Evolutionary conservation across 345 rosid species (phyloP).

Genomic region (Acer saccharum): DNA sequence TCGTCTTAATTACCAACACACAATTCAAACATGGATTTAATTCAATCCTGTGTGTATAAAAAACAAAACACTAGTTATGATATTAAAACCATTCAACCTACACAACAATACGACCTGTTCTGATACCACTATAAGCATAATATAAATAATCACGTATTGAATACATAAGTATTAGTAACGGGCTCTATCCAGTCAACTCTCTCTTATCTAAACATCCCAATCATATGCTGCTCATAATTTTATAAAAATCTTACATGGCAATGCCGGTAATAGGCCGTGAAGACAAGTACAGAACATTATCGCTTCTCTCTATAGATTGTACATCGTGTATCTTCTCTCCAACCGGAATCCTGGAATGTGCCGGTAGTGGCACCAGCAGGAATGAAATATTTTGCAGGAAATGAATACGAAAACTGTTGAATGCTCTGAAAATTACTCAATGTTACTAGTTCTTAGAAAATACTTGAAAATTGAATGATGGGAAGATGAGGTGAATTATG

Average conservation of each 20-base stretch:
- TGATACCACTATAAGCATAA: too few relatives aligned
- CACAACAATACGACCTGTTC: too few relatives aligned
- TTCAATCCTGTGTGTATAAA: too few relatives aligned
- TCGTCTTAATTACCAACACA: too few relatives aligned
- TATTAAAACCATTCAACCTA: too few relatives aligned
- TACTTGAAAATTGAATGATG: neutral
- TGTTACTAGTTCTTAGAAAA: neutral
- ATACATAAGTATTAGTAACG: too few relatives aligned
- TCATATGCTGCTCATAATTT: too few relatives aligned
- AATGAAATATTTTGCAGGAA: slow-evolving; percentile 63
- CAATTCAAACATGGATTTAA: too few relatives aligned
- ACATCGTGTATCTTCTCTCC: slow-evolving; percentile 43
- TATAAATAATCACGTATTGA: too few relatives aligned
- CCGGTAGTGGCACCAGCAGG: slow-evolving; percentile 42
- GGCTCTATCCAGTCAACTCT: too few relatives aligned
- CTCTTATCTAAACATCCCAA: too few relatives aligned
- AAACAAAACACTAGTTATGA: too few relatives aligned
- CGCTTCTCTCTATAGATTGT: slow-evolving; percentile 49
- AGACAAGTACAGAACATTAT: slow-evolving; percentile 53
- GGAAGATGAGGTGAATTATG: neutral
- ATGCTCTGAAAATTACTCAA: neutral
- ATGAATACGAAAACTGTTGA: slow-evolving; percentile 13
- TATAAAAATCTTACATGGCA: slow-evolving; percentile 21
- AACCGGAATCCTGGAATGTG: slow-evolving; percentile 31
- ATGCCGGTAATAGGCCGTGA: slow-evolving; percentile 65